Evolutionary conservation across 2,329 filamentous ascomycete genomes (phyloP).

Genomic region (Escovopsis sp.): DNA sequence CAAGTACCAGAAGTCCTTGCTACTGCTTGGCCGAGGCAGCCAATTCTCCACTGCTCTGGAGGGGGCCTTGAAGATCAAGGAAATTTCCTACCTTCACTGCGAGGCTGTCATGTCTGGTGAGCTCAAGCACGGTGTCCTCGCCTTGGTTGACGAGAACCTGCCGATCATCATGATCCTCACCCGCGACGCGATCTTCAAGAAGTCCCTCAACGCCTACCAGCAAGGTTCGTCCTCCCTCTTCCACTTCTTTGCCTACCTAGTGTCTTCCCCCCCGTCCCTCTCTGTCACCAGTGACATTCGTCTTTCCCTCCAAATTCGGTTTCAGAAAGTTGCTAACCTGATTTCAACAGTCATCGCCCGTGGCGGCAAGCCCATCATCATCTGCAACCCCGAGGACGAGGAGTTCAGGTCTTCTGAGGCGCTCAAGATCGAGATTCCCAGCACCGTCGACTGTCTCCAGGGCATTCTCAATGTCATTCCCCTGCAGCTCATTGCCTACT

Average conservation of each 20-base stretch:
- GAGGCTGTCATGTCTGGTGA: constrained; percentile 99
- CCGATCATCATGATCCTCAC: constrained; percentile 99
- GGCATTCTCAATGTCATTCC: constrained; percentile 96
- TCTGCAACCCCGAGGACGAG: constrained; percentile 80
- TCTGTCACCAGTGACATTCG: no score
- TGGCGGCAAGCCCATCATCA: constrained; percentile 90
- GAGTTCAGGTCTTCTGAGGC: constrained; percentile 83
- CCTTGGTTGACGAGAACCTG: constrained; percentile 92
- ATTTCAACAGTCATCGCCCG: constrained; percentile 66
- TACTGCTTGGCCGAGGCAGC: constrained; percentile 85
- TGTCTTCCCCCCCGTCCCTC: no score
- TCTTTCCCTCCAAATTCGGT: no score
- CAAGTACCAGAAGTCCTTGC: constrained; percentile 92
- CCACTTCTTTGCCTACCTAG: neutral
- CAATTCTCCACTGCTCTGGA: constrained; percentile 96
- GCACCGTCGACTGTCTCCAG: constrained; percentile 89
- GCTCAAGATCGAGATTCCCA: constrained; percentile 93
- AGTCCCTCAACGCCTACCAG: constrained; percentile 99
- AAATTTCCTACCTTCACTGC: constrained; percentile 98
- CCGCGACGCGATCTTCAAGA: constrained; percentile 87
- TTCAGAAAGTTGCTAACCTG: constrained; percentile 8
- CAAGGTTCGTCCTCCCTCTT: constrained; percentile 55
- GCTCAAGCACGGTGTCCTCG: constrained; percentile 95
- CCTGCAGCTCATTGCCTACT: constrained; percentile 95
- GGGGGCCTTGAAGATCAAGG: constrained; percentile 98